A percentile compares a stretch with the other conserved stretches of the same genome.
phyloP scores from a whole-genome alignment of 768 basidiomycete species.

The Sistotremastrum suecicum region DNA sequence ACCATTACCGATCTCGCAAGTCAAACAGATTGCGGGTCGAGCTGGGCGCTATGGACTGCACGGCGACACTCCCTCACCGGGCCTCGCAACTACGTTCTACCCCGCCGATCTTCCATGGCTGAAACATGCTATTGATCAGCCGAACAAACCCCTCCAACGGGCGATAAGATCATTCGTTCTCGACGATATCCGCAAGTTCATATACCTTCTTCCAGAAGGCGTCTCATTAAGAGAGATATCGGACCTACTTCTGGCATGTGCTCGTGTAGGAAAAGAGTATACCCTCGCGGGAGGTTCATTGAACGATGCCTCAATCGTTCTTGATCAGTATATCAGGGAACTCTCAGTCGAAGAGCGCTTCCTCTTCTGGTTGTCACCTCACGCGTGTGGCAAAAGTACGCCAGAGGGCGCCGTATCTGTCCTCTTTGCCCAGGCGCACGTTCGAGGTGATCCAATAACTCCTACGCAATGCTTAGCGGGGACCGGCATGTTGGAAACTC shows the following conservation, averaged over 20 bases:
- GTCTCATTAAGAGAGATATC: neutral
- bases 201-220: constrained; percentile 16
- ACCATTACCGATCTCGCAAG: constrained; percentile 52
- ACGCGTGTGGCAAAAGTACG: too few relatives aligned
- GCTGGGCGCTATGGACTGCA: constrained; percentile 81
- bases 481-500: too few relatives aligned
- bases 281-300: too few relatives aligned
- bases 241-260: constrained; percentile 9
- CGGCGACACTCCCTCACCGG: constrained; percentile 30
- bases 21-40: constrained; percentile 91
- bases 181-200: constrained; percentile 12
- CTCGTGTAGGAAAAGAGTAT: constrained; percentile 1
- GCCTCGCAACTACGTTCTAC: constrained; percentile 62
- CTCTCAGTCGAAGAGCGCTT: too few relatives aligned
- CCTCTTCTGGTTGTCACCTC: too few relatives aligned
- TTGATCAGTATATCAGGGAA: too few relatives aligned
- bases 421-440: too few relatives aligned
- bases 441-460: too few relatives aligned
- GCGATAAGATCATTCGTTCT: constrained; percentile 17
- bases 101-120: constrained; percentile 49
- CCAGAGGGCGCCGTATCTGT: too few relatives aligned
- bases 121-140: constrained; percentile 34
- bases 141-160: constrained; percentile 26
- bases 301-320: too few relatives aligned
- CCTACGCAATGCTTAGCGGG: too few relatives aligned